Percentiles rank a stretch among this genome's conserved stretches.
These are phyloP conservation scores for Bipolaris oryzae DNA, from an alignment of 2,329 filamentous ascomycete genomes.

Conservation along the genomic window DNA sequence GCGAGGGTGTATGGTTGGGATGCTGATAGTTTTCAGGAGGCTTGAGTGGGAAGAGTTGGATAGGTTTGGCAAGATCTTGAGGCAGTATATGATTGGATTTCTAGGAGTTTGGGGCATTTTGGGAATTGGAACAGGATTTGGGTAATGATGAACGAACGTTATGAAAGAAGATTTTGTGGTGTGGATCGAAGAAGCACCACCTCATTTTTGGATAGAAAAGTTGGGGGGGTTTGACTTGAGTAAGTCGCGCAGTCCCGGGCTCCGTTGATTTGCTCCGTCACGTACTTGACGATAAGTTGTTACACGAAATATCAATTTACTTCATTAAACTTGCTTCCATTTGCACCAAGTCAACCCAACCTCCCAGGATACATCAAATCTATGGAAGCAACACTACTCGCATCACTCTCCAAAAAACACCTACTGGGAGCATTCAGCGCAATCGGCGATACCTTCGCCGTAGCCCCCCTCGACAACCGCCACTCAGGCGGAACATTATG, in stretches of 20 bases:
- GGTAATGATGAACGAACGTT: background rate
- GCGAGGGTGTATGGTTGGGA: conserved; percentile 17
- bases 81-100: too few relatives aligned
- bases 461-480: conserved; percentile 4
- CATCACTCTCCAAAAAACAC: background rate
- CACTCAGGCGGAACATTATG: conserved; percentile 14
- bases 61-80: too few relatives aligned
- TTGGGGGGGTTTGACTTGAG: too few relatives aligned
- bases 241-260: too few relatives aligned
- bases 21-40: background rate
- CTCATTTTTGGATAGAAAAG: too few relatives aligned
- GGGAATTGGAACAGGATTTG: background rate
- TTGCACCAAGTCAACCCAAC: too few relatives aligned
- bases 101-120: background rate
- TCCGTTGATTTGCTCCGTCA: background rate
- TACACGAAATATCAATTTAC: background rate
- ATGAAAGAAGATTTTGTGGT: too few relatives aligned
- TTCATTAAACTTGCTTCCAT: too few relatives aligned
- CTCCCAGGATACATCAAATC: conserved; percentile 4
- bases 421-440: background rate
- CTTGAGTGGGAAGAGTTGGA: background rate
- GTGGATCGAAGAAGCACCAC: too few relatives aligned
- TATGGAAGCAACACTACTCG: background rate
- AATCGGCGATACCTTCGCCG: background rate
- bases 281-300: background rate